Evolutionary conservation across 179 eudicot genomes (phyloP).

Genomic region (Vitellaria paradoxa): DNA sequence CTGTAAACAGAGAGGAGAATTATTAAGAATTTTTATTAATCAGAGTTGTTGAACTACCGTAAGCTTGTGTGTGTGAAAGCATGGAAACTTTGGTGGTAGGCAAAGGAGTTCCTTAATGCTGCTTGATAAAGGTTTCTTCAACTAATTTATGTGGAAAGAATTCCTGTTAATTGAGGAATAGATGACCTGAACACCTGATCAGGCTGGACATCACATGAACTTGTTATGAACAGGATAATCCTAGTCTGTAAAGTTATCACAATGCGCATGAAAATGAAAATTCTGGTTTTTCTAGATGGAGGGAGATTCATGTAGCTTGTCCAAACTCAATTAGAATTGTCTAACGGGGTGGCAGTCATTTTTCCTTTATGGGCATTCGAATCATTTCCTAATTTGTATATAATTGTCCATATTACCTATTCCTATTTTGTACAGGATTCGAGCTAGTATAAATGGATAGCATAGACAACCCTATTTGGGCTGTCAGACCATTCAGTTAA

Average conservation of each 20-base stretch:
- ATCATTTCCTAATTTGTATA: too few species aligned
- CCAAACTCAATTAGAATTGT: too few species aligned
- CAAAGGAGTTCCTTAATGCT: background rate
- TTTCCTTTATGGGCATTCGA: too few species aligned
- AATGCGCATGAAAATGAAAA: background rate
- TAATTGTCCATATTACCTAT: too few species aligned
- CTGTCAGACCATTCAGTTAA: too few species aligned
- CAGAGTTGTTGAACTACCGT: background rate
- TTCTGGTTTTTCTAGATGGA: too few species aligned
- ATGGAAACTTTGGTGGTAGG: background rate
- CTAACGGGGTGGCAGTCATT: too few species aligned
- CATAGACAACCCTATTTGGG: too few species aligned
- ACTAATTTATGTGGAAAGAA: background rate
- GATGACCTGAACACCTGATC: slow-evolving; percentile 11
- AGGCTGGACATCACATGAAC: background rate
- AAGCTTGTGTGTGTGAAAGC: background rate
- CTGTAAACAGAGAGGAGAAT: background rate
- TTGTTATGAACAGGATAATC: background rate
- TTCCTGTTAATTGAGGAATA: background rate
- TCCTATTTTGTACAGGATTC: too few species aligned
- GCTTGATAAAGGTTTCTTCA: background rate
- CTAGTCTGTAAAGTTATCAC: background rate
- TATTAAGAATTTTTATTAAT: background rate
- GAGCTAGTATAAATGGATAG: too few species aligned
- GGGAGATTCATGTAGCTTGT: too few species aligned